Percentiles rank a stretch among this genome's conserved stretches.
These are phyloP conservation scores for Lipomyces starkeyi DNA, from an alignment of 805 yeast genomes.

Conservation along the genomic window DNA sequence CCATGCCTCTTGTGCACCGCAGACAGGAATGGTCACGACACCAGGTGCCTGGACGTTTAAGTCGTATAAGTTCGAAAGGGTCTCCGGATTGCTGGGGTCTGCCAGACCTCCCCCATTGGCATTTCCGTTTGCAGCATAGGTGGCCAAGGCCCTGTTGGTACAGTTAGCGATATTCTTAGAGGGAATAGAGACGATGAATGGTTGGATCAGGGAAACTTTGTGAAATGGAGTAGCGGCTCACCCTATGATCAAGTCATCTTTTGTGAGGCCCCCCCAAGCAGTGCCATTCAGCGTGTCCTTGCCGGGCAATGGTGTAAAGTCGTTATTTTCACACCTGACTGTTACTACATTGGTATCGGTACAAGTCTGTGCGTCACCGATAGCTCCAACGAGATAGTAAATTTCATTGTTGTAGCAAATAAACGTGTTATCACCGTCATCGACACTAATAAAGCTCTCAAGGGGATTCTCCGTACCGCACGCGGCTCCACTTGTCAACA, in stretches of 20 bases:
- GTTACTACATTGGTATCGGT: background rate
- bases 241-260: background rate
- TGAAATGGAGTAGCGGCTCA: background rate
- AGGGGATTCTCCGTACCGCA: background rate
- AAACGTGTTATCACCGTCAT: background rate
- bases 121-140: background rate
- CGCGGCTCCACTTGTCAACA: background rate
- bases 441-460: background rate
- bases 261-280: background rate
- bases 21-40: no score
- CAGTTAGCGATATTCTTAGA: background rate
- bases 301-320: background rate
- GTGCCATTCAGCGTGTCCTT: background rate
- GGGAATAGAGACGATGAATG: no score
- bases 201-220: background rate
- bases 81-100: no score
- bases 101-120: background rate
- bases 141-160: background rate
- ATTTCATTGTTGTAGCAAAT: background rate
- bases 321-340: background rate
- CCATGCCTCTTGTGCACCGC: no score
- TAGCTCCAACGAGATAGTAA: background rate
- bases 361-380: background rate
- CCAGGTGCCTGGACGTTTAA: no score
- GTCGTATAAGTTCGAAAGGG: no score